Base-by-base conservation (phyloP, 2,329 filamentous ascomycete species). In the Grosmannia clavigera region DNA sequence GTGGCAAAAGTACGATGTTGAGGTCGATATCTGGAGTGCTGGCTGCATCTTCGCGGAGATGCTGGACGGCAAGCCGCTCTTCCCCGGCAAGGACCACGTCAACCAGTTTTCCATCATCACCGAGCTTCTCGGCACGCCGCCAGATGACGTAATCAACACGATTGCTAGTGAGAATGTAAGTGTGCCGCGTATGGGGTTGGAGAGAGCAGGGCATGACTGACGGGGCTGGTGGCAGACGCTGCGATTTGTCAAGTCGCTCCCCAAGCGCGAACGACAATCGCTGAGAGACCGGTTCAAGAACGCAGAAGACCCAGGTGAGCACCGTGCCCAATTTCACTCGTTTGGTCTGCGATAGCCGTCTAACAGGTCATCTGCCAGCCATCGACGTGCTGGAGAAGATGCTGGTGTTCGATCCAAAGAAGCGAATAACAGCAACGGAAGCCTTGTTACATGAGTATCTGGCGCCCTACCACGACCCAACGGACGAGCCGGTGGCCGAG, bases 41-140 rank as follows among this genome's bases (percentile, higher is more conserved):
- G 94, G 94, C 63, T 99, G 94, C 76, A 99, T 99, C 71, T 97
- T 99, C 68, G 94, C 94, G 51, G 94, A 99, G 77, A 99, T 99
- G 94, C 82, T 99, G 62, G 92, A 96, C 76, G 94, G 94, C 71
- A 97, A 97, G 78, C 94, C 94, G 38, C 78, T 99, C 27, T 99
- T 99, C 80, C 94, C 94, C 0, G 94, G 94, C 72, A 99, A 99
- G 78, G 94, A 99, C 71, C 94, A 99, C 71, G 94, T 99, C 74
- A 96, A 99, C 76, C 94, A 99, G 73, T 99, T 99, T 75, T 96
- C 92, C 66, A 99, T 99, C 78, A 99, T 99, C 72, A 99, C 94
- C 25, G 94, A 99, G 73, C 82, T 99, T 48, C 82, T 99, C 52
- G 94, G 94, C 55, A 97, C 94, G 40, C 94, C 94, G 12, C 94